These are phyloP conservation scores for Aureobasidium sp. DNA, from an alignment of 2,329 filamentous ascomycete genomes.

Conservation along the genomic window DNA sequence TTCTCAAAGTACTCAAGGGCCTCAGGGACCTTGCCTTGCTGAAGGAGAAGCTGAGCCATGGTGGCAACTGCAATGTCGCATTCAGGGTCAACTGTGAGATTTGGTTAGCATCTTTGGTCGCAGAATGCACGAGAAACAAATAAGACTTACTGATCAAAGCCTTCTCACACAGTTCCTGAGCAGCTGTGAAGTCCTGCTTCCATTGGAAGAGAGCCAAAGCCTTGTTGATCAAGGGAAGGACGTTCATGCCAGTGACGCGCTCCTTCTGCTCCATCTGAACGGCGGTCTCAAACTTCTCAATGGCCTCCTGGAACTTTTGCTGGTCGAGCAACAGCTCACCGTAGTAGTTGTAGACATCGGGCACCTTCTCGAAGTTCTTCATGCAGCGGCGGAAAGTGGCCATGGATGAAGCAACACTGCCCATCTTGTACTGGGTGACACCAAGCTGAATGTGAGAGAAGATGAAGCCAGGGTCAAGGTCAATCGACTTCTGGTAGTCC, in stretches of 20 bases:
- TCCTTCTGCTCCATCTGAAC: constrained; percentile 96
- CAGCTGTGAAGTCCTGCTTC: constrained; percentile 92
- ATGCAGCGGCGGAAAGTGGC: constrained; percentile 94
- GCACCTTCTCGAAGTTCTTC: constrained; percentile 95
- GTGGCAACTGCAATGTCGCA: constrained; percentile 98
- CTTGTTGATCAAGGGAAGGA: constrained; percentile 96
- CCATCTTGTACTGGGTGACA: constrained; percentile 99
- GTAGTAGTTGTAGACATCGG: constrained; percentile 99
- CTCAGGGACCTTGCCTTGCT: constrained; percentile 94
- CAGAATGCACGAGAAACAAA: background rate
- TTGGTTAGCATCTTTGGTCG: constrained; percentile 28
- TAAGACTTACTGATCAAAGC: constrained; percentile 75
- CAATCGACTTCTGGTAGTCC: constrained; percentile 99
- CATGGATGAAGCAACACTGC: constrained; percentile 94
- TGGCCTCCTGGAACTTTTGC: constrained; percentile 87
- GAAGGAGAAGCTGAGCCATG: constrained; percentile 93
- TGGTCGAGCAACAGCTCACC: constrained; percentile 95
- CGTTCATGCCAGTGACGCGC: constrained; percentile 94
- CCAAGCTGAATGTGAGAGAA: constrained; percentile 99
- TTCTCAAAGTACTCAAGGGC: constrained; percentile 96
- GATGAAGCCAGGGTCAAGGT: constrained; percentile 91
- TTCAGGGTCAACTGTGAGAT: constrained; percentile 77
- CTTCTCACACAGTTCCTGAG: constrained; percentile 94
- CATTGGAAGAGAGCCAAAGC: constrained; percentile 94
- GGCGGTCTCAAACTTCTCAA: constrained; percentile 97